Percentiles rank a stretch among this genome's conserved stretches.
Conservation (phyloP, 176 grass and related monocot species). For the barley (Hordeum vulgare) region MorexV3_pseudomolecules_assembly NC_058520.1:170339806-170340305, state of each 20-base stretch:
- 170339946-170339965: no score
- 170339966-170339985: no score
- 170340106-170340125: no score
- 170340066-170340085: no score
- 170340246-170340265: background rate
- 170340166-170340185: background rate
- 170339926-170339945: no score
- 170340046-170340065: no score
- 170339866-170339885: background rate
- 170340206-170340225: background rate
- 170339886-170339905: background rate
- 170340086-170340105: no score
- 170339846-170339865: constrained; percentile 10
- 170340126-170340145: no score
- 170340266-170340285: background rate
- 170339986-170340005: no score
- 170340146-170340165: no score
- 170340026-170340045: no score
- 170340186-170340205: background rate
- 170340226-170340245: background rate
- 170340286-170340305: background rate
- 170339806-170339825: constrained; percentile 1
- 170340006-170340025: no score
- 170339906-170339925: background rate
- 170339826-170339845: constrained; percentile 4